These are phyloP conservation scores for Nicotiana undulata DNA, from an alignment of 257 asterid species.

Conservation along the genomic window DNA sequence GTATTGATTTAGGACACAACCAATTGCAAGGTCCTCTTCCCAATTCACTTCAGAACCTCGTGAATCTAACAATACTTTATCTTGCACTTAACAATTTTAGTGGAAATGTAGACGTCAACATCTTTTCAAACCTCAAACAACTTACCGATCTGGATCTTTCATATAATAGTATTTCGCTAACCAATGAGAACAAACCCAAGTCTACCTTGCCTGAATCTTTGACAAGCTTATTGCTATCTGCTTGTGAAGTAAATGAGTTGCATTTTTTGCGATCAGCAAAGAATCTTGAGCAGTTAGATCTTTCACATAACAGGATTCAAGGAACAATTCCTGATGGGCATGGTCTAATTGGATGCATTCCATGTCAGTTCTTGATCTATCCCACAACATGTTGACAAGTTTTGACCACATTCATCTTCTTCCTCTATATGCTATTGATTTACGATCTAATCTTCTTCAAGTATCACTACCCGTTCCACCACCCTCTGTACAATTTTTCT, in stretches of 20 bases:
- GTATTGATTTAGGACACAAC: background rate
- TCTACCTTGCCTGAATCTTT: background rate
- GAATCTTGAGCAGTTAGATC: background rate
- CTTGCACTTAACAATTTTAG: background rate
- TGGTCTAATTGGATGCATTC: background rate
- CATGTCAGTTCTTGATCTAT: background rate
- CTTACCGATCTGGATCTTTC: background rate
- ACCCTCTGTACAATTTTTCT: background rate
- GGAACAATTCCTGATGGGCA: background rate
- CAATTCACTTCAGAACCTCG: conserved; percentile 15
- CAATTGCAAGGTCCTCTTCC: conserved; percentile 18
- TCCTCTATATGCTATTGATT: background rate
- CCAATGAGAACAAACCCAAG: background rate
- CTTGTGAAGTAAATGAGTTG: background rate
- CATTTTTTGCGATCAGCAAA: background rate
- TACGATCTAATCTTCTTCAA: background rate
- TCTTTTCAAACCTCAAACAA: background rate
- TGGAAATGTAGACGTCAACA: background rate
- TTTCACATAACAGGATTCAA: conserved; percentile 5
- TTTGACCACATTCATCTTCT: background rate
- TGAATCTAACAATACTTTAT: background rate
- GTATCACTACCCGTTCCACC: conserved; percentile 2
- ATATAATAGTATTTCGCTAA: background rate
- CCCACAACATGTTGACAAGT: conserved; percentile 4
- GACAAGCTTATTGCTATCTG: background rate